Evolutionary conservation across 2,329 filamentous ascomycete species (phyloP), one percentile per base, ranked within the genome.

Genomic region (Nakataea oryzae): DNA sequence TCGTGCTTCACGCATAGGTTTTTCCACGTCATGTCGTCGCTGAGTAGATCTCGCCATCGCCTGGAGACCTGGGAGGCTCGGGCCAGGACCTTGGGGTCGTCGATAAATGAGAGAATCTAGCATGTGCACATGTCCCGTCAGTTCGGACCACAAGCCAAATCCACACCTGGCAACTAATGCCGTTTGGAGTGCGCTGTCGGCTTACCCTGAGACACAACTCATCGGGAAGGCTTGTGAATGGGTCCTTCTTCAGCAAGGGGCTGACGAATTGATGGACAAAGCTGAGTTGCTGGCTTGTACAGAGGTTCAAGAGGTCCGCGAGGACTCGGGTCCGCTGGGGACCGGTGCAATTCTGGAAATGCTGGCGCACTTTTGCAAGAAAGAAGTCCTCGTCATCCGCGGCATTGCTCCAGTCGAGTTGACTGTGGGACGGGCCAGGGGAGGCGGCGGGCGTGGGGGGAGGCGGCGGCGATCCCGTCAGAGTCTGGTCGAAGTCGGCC

Each of bases 1-100:
- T 95, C 92, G 73, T 96, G 93, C 75, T 96, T 97, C 66, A 96
- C 91, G 73, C 93, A 97, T 26, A 99, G 82, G 65, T 95, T 91
- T 78, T 96, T 97, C 95, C 95, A 99, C 1, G 95, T 96, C 76
- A 97, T 93, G 74, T 99, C 95, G 73, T 99, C 95, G 71, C 89
- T 93, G 59, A 99, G 81, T 9, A 99, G 81, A 74, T 97, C 93
- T 65, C 91, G 85, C 95, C 95, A 99, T 73, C 93, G 85, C 66
- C 87, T 87, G 61, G 95, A 99, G n/a, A 99, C 95, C 73, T 97
- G 93, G 6, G 93, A 96, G 61, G 95, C 90, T 72, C 95, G 85
- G 54, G 93, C 93, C 58, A 99, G 81, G 3, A 96, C 96, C 72
- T 93, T 95, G 1, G 95, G 93, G 71, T 99, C 95, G 70, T 99